These are phyloP conservation scores for Flaveria trinervia DNA, from an alignment of 129 eudicot species.

Conservation along the genomic window DNA sequence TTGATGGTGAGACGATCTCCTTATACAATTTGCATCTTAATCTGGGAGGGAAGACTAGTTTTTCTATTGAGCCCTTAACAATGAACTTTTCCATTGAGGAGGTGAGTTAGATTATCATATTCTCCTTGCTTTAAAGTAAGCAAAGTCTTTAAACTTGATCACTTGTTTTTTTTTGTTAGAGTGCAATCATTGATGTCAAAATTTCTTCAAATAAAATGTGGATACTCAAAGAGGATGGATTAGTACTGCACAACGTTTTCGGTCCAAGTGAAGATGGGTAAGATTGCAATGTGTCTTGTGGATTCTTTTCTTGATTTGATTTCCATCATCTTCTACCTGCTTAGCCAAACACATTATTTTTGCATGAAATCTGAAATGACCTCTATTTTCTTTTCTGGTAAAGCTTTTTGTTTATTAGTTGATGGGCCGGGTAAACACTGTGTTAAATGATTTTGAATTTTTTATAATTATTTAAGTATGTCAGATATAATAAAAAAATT, in stretches of 20 bases:
- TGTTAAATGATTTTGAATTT: background rate
- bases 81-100: constrained; percentile 55
- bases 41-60: constrained; percentile 50
- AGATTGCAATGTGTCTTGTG: constrained; percentile 25
- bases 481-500: background rate
- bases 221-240: constrained; percentile 77
- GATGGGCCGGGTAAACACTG: too few species aligned
- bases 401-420: too few species aligned
- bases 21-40: constrained; percentile 52
- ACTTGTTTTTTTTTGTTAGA: constrained; percentile 43
- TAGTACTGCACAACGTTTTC: constrained; percentile 47
- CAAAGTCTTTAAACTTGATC: constrained; percentile 6
- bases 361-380: background rate
- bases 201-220: constrained; percentile 67
- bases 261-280: constrained; percentile 44
- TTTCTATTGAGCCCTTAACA: constrained; percentile 56
- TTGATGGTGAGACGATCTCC: constrained; percentile 43
- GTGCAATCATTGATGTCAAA: constrained; percentile 65
- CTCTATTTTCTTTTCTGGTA: background rate
- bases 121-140: background rate
- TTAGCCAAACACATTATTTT: background rate
- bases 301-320: background rate
- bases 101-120: constrained; percentile 43
- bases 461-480: background rate
- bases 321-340: constrained; percentile 15